These are phyloP conservation scores for Scutellaria baicalensis DNA, from an alignment of 257 asterid genomes.

Conservation along the genomic window DNA sequence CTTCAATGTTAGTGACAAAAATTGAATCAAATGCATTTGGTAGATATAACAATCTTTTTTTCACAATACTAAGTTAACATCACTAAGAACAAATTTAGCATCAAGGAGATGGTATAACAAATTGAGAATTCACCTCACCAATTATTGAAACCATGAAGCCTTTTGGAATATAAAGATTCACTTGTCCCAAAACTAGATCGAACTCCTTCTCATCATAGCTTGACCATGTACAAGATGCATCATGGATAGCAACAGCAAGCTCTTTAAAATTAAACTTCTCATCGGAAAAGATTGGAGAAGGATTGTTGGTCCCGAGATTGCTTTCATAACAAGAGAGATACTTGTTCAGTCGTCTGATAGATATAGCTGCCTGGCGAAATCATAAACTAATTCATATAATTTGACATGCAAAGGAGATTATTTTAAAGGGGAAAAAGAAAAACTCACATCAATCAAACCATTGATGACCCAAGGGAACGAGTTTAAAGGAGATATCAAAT, in stretches of 20 bases:
- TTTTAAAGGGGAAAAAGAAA: neutral
- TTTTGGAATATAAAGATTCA: constrained; percentile 52
- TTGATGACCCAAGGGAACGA: constrained; percentile 99
- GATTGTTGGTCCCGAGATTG: constrained; percentile 18
- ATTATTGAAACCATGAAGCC: constrained; percentile 71
- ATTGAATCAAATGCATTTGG: neutral
- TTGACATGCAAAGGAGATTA: neutral
- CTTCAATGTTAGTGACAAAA: neutral
- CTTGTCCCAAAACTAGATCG: constrained; percentile 52
- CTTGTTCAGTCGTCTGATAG: constrained; percentile 72
- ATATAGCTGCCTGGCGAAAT: constrained; percentile 72
- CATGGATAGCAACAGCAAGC: constrained; percentile 40
- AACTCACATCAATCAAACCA: constrained; percentile 91
- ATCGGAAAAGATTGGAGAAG: constrained; percentile 14
- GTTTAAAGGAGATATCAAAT: constrained; percentile 88
- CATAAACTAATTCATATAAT: neutral
- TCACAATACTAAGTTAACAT: neutral
- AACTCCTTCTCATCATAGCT: constrained; percentile 53
- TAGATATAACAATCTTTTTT: neutral
- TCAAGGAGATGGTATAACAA: neutral
- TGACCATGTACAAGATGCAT: constrained; percentile 86
- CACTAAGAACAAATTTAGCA: neutral
- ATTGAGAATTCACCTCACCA: constrained; percentile 66
- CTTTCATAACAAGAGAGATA: constrained; percentile 63
- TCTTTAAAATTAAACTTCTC: constrained; percentile 35